A percentile compares a stretch with the other conserved stretches of the same genome.
phyloP scores from a whole-genome alignment of 2,329 filamentous ascomycete genomes.

The Penicillium sclerotigenum region DNA sequence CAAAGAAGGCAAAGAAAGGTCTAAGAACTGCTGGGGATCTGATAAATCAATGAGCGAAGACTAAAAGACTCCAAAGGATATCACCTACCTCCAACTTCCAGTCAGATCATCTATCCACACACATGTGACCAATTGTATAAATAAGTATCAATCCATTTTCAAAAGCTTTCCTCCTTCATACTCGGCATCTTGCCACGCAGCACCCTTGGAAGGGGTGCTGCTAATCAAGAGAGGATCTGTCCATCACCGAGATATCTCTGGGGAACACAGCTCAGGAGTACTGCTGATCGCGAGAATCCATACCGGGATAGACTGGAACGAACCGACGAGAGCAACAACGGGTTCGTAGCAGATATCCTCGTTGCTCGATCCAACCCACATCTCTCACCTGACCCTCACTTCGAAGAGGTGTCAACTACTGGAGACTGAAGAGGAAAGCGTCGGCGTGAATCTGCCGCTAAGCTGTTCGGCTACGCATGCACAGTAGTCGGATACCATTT shows the following conservation, averaged over 20 bases:
- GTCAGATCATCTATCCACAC: not conserved
- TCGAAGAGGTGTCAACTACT: not conserved
- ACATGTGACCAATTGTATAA: not conserved
- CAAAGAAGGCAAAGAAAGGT: not conserved
- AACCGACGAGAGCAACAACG: not conserved
- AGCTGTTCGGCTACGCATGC: not conserved
- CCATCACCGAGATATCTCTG: not conserved
- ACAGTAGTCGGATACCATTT: too few relatives aligned
- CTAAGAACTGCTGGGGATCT: not conserved
- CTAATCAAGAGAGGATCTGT: not conserved
- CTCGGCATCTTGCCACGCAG: not conserved
- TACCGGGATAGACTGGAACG: not conserved
- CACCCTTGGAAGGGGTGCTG: not conserved
- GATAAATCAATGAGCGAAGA: not conserved
- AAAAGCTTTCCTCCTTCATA: not conserved
- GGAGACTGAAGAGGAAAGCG: not conserved
- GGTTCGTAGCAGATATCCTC: not conserved
- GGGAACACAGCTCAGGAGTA: not conserved
- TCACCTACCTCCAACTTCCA: too few relatives aligned
- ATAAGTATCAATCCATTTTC: not conserved
- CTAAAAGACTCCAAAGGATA: not conserved
- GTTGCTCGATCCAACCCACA: not conserved
- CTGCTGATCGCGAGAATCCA: not conserved
- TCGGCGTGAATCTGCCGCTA: not conserved
- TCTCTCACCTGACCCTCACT: not conserved